Percentiles rank a stretch among this genome's conserved stretches.
Evolutionary conservation across 768 basidiomycete genomes (phyloP).

Genomic region (Hygrocybe coccinea): DNA sequence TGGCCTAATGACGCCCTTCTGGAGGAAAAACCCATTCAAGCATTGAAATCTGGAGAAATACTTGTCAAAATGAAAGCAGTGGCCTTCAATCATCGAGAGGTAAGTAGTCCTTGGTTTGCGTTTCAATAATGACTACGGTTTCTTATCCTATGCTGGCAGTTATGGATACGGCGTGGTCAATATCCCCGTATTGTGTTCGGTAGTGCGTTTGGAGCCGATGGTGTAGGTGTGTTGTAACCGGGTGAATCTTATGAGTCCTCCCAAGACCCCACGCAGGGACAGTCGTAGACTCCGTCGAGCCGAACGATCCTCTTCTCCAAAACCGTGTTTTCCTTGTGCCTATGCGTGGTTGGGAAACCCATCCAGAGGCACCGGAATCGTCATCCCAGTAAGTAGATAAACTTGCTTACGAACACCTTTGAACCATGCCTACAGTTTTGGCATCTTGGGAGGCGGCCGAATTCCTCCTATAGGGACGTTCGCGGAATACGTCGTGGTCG

Average conservation of each 20-base stretch:
- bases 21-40: conserved; percentile 45
- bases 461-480: conserved; percentile 64
- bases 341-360: conserved; percentile 67
- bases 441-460: conserved; percentile 58
- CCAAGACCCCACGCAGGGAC: conserved; percentile 39
- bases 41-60: conserved; percentile 52
- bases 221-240: conserved; percentile 48
- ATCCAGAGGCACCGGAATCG: conserved; percentile 62
- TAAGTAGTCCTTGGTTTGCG: conserved; percentile 21
- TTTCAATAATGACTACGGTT: background rate
- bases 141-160: conserved; percentile 40
- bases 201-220: conserved; percentile 65
- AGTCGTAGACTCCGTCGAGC: conserved; percentile 53
- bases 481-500: conserved; percentile 69
- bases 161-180: conserved; percentile 67
- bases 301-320: conserved; percentile 51
- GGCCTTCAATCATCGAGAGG: conserved; percentile 76
- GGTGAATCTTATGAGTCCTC: too few relatives aligned
- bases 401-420: background rate
- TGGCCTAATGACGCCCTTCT: conserved; percentile 57
- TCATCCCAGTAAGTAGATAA: conserved; percentile 34
- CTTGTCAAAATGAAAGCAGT: conserved; percentile 65
- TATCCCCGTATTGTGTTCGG: conserved; percentile 63
- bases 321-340: conserved; percentile 73
- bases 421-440: conserved; percentile 39